A percentile compares a stretch with the other conserved stretches of the same genome.
Evolutionary conservation across 371 early-diverging fungal genomes (phyloP).

Genomic region (Mucor sp.): DNA sequence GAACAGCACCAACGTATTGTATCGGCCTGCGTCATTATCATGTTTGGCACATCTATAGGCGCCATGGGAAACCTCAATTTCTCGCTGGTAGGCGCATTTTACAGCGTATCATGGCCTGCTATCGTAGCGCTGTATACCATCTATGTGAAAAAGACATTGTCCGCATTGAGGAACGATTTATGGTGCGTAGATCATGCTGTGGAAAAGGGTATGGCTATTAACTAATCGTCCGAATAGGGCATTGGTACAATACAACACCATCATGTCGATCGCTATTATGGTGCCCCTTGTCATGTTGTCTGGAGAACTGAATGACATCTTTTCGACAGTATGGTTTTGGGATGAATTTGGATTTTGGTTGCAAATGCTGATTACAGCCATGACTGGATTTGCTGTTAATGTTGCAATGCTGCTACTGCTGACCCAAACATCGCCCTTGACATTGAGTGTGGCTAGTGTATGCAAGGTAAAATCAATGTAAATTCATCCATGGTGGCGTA

Average conservation of each 20-base stretch:
- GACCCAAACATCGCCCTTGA: constrained; percentile 21
- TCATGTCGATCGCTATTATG: constrained; percentile 17
- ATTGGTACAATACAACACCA: constrained; percentile 21
- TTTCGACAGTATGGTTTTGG: constrained; percentile 22
- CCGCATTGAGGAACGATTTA: constrained; percentile 55
- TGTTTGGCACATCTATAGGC: constrained; percentile 56
- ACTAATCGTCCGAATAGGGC: background rate
- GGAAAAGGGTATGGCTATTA: background rate
- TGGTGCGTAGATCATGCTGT: constrained; percentile 33
- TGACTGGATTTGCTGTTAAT: constrained; percentile 23
- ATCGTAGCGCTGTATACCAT: constrained; percentile 64
- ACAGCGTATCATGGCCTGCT: constrained; percentile 54
- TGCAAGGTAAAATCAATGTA: constrained; percentile 13
- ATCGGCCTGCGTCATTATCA: constrained; percentile 51
- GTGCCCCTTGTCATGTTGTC: constrained; percentile 20
- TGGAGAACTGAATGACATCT: constrained; percentile 18
- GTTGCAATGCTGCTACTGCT: constrained; percentile 18
- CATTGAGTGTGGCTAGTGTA: constrained; percentile 10
- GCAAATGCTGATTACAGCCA: constrained; percentile 26
- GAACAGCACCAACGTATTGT: constrained; percentile 36
- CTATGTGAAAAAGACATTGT: constrained; percentile 62
- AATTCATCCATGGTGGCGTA: background rate
- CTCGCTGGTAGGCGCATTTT: constrained; percentile 53
- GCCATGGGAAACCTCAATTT: constrained; percentile 62
- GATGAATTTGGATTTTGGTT: constrained; percentile 33